Percentiles rank a stretch among this genome's conserved stretches.
Conservation (phyloP, 2,329 filamentous ascomycete species). For the Domatiomyces globalis region DNA sequence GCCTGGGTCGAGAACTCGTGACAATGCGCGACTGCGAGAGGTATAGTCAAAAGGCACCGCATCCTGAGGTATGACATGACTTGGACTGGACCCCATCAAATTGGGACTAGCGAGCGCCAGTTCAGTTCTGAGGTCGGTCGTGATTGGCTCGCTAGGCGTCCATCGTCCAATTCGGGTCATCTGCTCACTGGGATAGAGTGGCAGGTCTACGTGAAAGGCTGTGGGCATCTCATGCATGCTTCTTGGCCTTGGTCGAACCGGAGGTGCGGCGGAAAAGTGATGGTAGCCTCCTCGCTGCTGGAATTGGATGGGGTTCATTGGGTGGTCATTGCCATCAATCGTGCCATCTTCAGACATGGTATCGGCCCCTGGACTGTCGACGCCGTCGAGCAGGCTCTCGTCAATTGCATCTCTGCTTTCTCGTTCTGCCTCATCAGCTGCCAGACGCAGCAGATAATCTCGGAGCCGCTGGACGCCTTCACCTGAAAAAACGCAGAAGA, state of each 20-base stretch:
- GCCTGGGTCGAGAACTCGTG: constrained; percentile 2
- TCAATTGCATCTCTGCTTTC: constrained; percentile 16
- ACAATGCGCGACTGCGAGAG: constrained; percentile 10
- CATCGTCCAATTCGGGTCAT: constrained; percentile 15
- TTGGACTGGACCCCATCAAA: constrained; percentile 2
- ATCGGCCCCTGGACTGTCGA: constrained; percentile 17
- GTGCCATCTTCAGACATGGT: constrained; percentile 19
- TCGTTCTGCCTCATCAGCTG: constrained; percentile 15
- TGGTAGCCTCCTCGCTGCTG: not conserved
- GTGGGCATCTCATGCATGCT: constrained; percentile 16
- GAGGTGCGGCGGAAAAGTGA: constrained; percentile 8
- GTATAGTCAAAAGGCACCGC: constrained; percentile 1
- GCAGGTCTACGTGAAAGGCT: constrained; percentile 18
- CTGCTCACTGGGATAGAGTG: constrained; percentile 14
- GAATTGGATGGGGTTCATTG: constrained; percentile 8
- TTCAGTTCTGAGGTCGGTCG: constrained; percentile 7
- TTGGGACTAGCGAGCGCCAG: constrained; percentile 8
- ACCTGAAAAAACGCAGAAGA: constrained; percentile 96
- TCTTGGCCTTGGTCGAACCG: constrained; percentile 11
- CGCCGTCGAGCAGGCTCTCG: constrained; percentile 15
- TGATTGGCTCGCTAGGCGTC: constrained; percentile 12
- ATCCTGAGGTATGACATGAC: constrained; percentile 3
- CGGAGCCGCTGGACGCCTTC: constrained; percentile 65
- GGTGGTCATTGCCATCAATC: constrained; percentile 17
- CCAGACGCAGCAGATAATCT: constrained; percentile 51